Evolutionary conservation across 2,329 filamentous ascomycete species (phyloP), one percentile per base, ranked within the genome.

Genomic region (Clarireedia paspali): DNA sequence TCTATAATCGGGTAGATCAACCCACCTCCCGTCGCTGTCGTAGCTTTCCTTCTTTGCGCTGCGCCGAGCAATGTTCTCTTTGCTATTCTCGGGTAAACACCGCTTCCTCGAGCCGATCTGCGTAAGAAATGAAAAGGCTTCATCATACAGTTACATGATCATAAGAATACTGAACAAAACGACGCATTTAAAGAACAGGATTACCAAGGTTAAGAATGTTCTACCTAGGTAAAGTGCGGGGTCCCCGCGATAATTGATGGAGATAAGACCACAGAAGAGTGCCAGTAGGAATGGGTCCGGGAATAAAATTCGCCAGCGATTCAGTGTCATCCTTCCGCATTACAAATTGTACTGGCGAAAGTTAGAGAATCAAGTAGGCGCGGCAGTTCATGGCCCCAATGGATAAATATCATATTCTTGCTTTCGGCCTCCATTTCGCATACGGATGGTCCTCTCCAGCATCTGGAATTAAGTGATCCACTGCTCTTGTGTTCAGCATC

Each of bases 401-500:
- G 15, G 17, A 5, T 10, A 9, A 10, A 20, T 9, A 14, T 47
- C 64, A 69, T 60, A 68, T 66, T 47, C 60, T 63, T 23, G 67
- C 57, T 50, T 62, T 68, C 0, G 67, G 67, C 26, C 65, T 59
- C 67, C 67, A 69, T 54, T 65, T 68, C 17, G 74, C 75, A 62
- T 76, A 77, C 2, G 75, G 74, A 62, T 77, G 75, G 9, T 73
- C 72, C 47, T 73, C 70, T 12, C 66, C 50, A 30, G 44, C 67
- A 44, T 63, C 64, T 2, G 75, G 74, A 15, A 78, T 69, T 45
- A 77, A 61, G 56, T 77, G 74, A 58, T 79, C 76, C 5, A 78
- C 70, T 1, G 71, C 73, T n/a, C 72, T 66, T 0, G 77, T 78
- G 56, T 85, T 84, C 24, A 87, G 68, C 66, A 85, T 71, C 0